Percentiles rank a stretch among this genome's conserved stretches.
Conservation (phyloP, 768 basidiomycete genomes). For the Lyophyllum semitale region DNA sequence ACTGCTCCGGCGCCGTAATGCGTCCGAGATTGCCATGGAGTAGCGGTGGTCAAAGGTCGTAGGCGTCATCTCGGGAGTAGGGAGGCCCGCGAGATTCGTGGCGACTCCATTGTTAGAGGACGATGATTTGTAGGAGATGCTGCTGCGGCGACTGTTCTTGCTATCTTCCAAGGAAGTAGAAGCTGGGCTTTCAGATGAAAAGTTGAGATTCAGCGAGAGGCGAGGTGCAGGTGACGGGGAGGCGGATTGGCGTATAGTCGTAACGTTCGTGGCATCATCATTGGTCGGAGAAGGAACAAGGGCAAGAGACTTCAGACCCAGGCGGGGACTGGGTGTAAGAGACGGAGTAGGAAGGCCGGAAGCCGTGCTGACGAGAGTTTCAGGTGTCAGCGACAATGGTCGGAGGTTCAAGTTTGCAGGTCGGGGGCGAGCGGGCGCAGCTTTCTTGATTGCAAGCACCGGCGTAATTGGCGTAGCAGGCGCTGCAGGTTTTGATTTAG, state of each 20-base stretch:
- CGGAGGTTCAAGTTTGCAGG: conserved; percentile 70
- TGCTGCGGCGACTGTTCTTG: conserved; percentile 55
- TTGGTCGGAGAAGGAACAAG: conserved; percentile 34
- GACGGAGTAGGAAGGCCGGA: conserved; percentile 55
- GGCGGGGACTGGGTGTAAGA: conserved; percentile 48
- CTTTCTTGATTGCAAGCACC: conserved; percentile 34
- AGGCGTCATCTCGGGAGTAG: conserved; percentile 78
- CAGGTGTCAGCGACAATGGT: conserved; percentile 69
- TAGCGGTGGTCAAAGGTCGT: conserved; percentile 48
- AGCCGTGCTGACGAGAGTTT: conserved; percentile 39
- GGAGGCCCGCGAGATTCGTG: conserved; percentile 45
- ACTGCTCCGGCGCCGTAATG: conserved; percentile 30
- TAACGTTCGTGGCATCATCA: conserved; percentile 31
- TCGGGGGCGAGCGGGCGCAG: conserved; percentile 52
- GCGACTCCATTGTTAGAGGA: conserved; percentile 41
- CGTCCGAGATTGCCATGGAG: conserved; percentile 29
- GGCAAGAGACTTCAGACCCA: conserved; percentile 55
- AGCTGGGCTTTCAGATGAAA: conserved; percentile 27
- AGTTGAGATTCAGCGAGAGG: conserved; percentile 40
- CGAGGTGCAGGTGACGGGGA: conserved; percentile 28
- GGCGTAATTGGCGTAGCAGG: conserved; percentile 31
- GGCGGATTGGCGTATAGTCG: conserved; percentile 33
- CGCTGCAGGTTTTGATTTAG: conserved; percentile 23
- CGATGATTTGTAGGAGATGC: conserved; percentile 68
- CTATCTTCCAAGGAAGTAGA: conserved; percentile 29